A percentile compares a stretch with the other conserved stretches of the same genome.
phyloP scores from a whole-genome alignment of 352 stramenopile species.

The Globisporangium takayamanum region DNA sequence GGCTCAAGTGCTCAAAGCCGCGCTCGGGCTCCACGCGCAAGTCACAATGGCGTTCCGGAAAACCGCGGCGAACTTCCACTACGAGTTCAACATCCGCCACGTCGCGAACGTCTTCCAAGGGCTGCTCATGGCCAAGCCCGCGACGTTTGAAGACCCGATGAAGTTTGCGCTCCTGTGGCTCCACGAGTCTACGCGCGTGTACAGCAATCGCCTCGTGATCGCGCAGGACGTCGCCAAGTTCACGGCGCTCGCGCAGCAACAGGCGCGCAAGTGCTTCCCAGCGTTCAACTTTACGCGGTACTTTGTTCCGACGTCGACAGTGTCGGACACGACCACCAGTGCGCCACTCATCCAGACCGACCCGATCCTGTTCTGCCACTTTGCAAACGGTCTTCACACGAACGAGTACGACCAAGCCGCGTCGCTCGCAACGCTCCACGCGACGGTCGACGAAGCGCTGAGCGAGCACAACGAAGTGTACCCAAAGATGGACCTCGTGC shows the following conservation, averaged over 20 bases:
- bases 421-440: constrained; percentile 52
- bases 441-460: constrained; percentile 85
- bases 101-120: constrained; percentile 94
- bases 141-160: constrained; percentile 76
- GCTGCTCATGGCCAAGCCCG: constrained; percentile 84
- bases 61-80: constrained; percentile 95
- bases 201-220: constrained; percentile 90
- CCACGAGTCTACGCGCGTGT: constrained; percentile 95
- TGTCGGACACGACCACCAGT: constrained; percentile 9
- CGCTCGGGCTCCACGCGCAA: constrained; percentile 87
- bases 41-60: constrained; percentile 84
- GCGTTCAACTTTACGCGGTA: constrained; percentile 87
- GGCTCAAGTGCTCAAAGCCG: constrained; percentile 77
- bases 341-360: constrained; percentile 34
- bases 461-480: constrained; percentile 92
- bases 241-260: constrained; percentile 81
- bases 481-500: constrained; percentile 92
- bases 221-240: constrained; percentile 81
- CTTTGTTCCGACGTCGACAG: constrained; percentile 54
- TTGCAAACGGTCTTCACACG: constrained; percentile 78
- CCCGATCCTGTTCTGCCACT: constrained; percentile 92
- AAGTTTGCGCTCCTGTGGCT: constrained; percentile 93
- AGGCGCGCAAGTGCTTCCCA: constrained; percentile 91
- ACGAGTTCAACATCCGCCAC: constrained; percentile 96
- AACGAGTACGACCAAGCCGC: constrained; percentile 92